Conservation (phyloP, 352 stramenopile species). For the Globisporangium apiculatum region DNA sequence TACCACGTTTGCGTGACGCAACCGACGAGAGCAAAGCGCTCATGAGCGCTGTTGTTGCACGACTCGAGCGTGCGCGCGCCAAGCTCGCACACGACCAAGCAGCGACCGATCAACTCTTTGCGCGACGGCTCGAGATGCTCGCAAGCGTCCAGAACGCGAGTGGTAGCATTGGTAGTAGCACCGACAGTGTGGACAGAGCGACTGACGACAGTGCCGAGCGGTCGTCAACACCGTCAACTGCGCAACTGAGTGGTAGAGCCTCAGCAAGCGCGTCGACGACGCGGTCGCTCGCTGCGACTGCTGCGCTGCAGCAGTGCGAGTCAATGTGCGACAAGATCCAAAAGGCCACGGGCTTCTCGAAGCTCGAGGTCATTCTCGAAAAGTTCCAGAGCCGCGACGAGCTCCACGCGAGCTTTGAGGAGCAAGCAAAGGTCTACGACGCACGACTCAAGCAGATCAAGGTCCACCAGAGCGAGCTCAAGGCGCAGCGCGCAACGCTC, state of each 20-base stretch:
- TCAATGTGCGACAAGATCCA: conserved; percentile 82
- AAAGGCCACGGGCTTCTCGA: conserved; percentile 68
- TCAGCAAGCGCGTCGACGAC: conserved; percentile 23
- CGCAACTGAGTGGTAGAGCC: conserved; percentile 7
- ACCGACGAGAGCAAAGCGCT: conserved; percentile 59
- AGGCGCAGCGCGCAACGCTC: conserved; percentile 59
- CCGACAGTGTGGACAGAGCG: no score
- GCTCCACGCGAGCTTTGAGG: conserved; percentile 73
- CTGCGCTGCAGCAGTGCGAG: conserved; percentile 74
- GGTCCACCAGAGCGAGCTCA: conserved; percentile 55
- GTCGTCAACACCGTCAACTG: no score
- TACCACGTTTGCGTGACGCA: conserved; percentile 40
- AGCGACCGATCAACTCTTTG: conserved; percentile 58
- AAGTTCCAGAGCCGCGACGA: conserved; percentile 77
- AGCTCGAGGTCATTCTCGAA: conserved; percentile 71
- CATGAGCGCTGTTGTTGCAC: conserved; percentile 53
- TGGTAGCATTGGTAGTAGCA: no score
- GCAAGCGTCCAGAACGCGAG: conserved; percentile 37
- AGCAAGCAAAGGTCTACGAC: conserved; percentile 79
- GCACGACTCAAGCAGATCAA: conserved; percentile 77
- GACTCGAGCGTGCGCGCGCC: conserved; percentile 47
- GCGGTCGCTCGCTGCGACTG: conserved; percentile 55
- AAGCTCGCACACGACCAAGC: conserved; percentile 68
- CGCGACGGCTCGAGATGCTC: conserved; percentile 67
- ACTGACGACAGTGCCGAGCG: no score